A percentile compares a stretch with the other conserved stretches of the same genome.
Evolutionary conservation across 2,329 filamentous ascomycete species (phyloP).

Genomic region (Pestalotiopsis sp.): DNA sequence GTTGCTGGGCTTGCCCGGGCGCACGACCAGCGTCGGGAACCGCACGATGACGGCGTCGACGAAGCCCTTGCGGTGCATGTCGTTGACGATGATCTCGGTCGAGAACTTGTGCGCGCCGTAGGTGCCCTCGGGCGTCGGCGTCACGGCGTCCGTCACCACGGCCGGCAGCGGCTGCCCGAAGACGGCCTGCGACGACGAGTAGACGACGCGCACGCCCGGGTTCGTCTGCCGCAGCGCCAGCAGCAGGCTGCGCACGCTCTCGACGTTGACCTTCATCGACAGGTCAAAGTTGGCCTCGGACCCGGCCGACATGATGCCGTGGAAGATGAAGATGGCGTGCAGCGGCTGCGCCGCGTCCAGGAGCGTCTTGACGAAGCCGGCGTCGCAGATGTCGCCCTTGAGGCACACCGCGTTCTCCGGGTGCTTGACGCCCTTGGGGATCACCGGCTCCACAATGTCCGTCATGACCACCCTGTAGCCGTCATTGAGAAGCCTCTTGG

Average conservation of each 20-base stretch:
- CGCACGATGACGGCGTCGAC: conserved; percentile 59
- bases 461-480: conserved; percentile 43
- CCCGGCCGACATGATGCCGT: conserved; percentile 67
- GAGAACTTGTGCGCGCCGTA: conserved; percentile 66
- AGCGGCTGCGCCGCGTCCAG: conserved; percentile 40
- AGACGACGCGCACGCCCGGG: conserved; percentile 58
- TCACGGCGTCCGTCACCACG: conserved; percentile 49
- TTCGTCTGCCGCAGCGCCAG: conserved; percentile 45
- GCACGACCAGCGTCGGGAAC: conserved; percentile 62
- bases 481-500: conserved; percentile 38
- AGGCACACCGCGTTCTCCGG: conserved; percentile 50
- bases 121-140: conserved; percentile 60
- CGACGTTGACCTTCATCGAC: conserved; percentile 46
- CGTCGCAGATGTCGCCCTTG: conserved; percentile 47
- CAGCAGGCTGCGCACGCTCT: conserved; percentile 56
- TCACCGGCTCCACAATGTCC: conserved; percentile 53
- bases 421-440: conserved; percentile 47
- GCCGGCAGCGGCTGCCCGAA: conserved; percentile 58
- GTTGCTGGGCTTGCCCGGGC: conserved; percentile 58
- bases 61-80: conserved; percentile 59
- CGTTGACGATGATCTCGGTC: conserved; percentile 62
- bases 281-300: conserved; percentile 30
- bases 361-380: conserved; percentile 33
- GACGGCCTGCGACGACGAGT: conserved; percentile 63
- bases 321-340: conserved; percentile 59